Evolutionary conservation across 2,329 filamentous ascomycete genomes (phyloP).

Genomic region (Fusarium piperis): DNA sequence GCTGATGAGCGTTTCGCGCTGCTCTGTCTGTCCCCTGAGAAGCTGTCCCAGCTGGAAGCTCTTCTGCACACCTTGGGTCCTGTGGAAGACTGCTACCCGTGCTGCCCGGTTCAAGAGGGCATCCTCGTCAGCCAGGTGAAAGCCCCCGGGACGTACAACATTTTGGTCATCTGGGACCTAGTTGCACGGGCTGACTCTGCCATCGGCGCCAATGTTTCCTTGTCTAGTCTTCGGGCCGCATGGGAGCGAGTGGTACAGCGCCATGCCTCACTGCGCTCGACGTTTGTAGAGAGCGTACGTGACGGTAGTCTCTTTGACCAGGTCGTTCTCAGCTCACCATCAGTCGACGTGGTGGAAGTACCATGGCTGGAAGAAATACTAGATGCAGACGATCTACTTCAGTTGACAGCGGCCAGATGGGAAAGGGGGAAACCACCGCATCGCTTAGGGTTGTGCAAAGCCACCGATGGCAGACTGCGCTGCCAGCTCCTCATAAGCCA

Average conservation of each 20-base stretch:
- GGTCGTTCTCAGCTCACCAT: not conserved
- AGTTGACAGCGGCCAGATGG: not conserved
- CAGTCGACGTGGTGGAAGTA: not conserved
- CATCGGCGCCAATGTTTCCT: not conserved
- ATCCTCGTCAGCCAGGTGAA: conserved; percentile 17
- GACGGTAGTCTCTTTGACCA: not conserved
- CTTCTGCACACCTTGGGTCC: not conserved
- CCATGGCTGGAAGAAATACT: not conserved
- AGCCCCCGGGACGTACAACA: conserved; percentile 5
- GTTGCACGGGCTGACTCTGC: not conserved
- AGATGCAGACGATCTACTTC: not conserved
- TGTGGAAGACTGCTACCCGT: conserved; percentile 11
- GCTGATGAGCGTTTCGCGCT: not conserved
- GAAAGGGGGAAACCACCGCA: not conserved
- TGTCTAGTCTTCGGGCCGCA: not conserved
- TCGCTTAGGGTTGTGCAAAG: not conserved
- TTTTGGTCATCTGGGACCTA: conserved; percentile 1
- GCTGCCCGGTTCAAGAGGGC: conserved; percentile 17
- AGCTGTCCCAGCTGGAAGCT: not conserved
- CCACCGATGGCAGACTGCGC: conserved; percentile 2
- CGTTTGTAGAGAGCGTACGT: conserved; percentile 4
- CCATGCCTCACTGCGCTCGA: conserved; percentile 6
- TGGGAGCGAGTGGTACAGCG: conserved; percentile 9
- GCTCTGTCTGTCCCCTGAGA: not conserved
- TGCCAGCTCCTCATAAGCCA: conserved; percentile 15